These are phyloP conservation scores for Brassica balearica DNA, from an alignment of 441 rosid species.

Conservation along the genomic window DNA sequence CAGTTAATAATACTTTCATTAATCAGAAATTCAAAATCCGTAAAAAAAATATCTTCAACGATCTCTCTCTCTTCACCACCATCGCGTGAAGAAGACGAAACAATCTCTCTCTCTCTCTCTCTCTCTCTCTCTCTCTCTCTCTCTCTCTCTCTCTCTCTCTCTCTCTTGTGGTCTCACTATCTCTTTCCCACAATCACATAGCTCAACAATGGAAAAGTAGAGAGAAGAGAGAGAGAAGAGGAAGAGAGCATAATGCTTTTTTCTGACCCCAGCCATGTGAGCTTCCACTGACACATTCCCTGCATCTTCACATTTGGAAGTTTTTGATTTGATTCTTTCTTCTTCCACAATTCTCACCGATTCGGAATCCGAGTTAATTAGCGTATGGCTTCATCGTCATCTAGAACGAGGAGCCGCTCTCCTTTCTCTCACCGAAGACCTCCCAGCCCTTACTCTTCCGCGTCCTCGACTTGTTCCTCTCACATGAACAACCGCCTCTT, in stretches of 20 bases:
- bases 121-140: constrained; percentile 22
- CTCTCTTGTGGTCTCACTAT: constrained; percentile 39
- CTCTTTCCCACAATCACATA: constrained; percentile 24
- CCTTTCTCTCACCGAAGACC: constrained; percentile 86
- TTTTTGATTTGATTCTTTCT: constrained; percentile 35
- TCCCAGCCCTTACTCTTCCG: constrained; percentile 50
- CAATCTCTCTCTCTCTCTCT: constrained; percentile 38
- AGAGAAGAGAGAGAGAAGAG: constrained; percentile 5
- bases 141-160: constrained; percentile 39
- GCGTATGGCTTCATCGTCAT: constrained; percentile 84
- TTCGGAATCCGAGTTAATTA: constrained; percentile 45
- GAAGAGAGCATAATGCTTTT: constrained; percentile 42
- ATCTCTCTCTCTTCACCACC: constrained; percentile 36
- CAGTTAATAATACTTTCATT: constrained; percentile 20
- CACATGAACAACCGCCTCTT: constrained; percentile 63
- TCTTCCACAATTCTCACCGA: constrained; percentile 21
- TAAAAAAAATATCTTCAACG: constrained; percentile 36
- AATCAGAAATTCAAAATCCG: constrained; percentile 31
- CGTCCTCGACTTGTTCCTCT: constrained; percentile 81
- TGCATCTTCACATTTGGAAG: constrained; percentile 32
- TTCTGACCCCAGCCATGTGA: constrained; percentile 83
- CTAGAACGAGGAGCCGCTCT: constrained; percentile 87
- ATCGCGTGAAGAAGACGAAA: constrained; percentile 48
- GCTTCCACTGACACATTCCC: constrained; percentile 75
- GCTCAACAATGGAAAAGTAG: constrained; percentile 25